A percentile compares a stretch with the other conserved stretches of the same genome.
Evolutionary conservation across 768 basidiomycete species (phyloP).

Genomic region (Trametes maxima): DNA sequence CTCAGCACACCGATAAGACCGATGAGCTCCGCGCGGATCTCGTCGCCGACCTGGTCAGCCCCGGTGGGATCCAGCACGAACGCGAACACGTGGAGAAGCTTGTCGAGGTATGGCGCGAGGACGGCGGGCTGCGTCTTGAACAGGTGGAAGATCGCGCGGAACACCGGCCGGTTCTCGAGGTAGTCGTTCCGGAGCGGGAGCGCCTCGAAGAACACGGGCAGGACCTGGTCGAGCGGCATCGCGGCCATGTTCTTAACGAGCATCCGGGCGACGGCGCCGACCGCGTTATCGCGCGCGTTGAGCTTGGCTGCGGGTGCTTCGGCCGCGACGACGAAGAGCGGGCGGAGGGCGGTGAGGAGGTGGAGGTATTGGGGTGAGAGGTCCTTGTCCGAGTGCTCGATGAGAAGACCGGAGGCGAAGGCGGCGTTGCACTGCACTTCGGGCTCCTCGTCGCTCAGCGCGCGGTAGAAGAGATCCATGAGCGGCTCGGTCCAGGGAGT

Average conservation of each 20-base stretch:
- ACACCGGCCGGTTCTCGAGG: constrained; percentile 88
- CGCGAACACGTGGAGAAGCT: constrained; percentile 76
- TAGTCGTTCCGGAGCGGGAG: constrained; percentile 88
- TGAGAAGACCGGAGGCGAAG: constrained; percentile 89
- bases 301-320: constrained; percentile 65
- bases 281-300: constrained; percentile 96
- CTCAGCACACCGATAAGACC: constrained; percentile 73
- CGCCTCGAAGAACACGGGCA: constrained; percentile 79
- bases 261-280: constrained; percentile 88
- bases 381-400: constrained; percentile 84
- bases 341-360: constrained; percentile 77
- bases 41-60: constrained; percentile 78
- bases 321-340: constrained; percentile 70
- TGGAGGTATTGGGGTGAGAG: constrained; percentile 78
- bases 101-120: constrained; percentile 76
- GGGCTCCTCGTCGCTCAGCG: constrained; percentile 80
- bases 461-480: constrained; percentile 81
- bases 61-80: constrained; percentile 77
- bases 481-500: constrained; percentile 84
- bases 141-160: constrained; percentile 86
- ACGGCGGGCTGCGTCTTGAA: constrained; percentile 75
- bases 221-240: constrained; percentile 87
- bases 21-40: constrained; percentile 76
- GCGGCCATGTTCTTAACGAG: constrained; percentile 77
- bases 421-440: constrained; percentile 97